Evolutionary conservation across 2,329 filamentous ascomycete genomes (phyloP).

Genomic region (Fusarium sp.): DNA sequence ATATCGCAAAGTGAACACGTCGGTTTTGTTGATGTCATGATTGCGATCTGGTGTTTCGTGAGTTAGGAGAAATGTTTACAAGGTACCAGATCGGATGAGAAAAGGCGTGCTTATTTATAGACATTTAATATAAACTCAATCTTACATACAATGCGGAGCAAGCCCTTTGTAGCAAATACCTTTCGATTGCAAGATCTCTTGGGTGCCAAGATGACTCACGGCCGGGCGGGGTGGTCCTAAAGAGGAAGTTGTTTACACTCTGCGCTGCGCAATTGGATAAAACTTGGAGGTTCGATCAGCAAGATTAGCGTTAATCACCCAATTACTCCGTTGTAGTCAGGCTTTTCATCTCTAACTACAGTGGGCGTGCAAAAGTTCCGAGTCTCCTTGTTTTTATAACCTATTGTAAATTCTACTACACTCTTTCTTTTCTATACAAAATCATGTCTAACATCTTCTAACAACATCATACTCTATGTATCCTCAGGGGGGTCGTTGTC

Average conservation of each 20-base stretch:
- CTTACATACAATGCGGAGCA: no score
- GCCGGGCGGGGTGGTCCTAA: slow-evolving; percentile 6
- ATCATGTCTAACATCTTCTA: no score
- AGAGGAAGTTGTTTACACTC: slow-evolving; percentile 8
- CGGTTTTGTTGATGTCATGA: neutral
- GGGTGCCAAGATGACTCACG: slow-evolving; percentile 12
- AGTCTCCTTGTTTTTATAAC: no score
- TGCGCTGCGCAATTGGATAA: neutral
- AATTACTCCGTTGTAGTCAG: neutral
- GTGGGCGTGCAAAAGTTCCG: no score
- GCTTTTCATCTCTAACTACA: neutral
- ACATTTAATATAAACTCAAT: neutral
- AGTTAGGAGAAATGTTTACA: neutral
- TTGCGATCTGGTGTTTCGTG: neutral
- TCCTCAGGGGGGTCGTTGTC: no score
- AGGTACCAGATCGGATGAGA: neutral
- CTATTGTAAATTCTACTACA: no score
- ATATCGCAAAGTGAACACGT: slow-evolving; percentile 17
- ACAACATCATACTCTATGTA: no score
- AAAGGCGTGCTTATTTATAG: neutral
- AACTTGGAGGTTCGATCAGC: neutral
- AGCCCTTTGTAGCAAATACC: no score
- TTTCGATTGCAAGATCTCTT: neutral
- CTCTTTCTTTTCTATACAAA: no score
- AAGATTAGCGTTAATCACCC: neutral